phyloP scores from a whole-genome alignment of 306 rosid species.

The Geum urbanum region DNA sequence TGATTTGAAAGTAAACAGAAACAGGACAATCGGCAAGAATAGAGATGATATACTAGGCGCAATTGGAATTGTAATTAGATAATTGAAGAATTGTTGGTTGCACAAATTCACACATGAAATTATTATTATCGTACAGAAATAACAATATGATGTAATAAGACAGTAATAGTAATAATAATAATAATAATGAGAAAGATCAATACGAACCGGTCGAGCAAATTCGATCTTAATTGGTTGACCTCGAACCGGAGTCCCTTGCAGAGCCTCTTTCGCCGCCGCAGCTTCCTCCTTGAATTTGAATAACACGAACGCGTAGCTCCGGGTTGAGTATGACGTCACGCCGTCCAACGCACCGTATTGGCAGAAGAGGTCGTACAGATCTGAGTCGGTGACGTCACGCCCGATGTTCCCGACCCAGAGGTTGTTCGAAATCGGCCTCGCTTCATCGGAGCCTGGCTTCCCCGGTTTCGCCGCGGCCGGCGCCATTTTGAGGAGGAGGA shows the following conservation, averaged over 20 bases:
- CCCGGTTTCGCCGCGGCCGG: not conserved
- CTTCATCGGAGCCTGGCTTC: not conserved
- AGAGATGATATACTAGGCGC: not conserved
- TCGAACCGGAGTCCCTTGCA: constrained; percentile 60
- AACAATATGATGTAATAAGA: not conserved
- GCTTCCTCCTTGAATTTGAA: constrained; percentile 86
- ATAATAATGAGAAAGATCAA: constrained; percentile 41
- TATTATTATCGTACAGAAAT: constrained; percentile 18
- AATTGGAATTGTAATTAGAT: not conserved
- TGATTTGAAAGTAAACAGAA: not conserved
- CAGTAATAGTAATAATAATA: constrained; percentile 2
- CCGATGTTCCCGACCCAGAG: constrained; percentile 89
- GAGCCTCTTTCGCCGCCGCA: constrained; percentile 75
- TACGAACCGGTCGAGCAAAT: constrained; percentile 98
- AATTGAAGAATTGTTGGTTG: not conserved
- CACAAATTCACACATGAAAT: not conserved
- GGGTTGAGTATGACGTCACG: constrained; percentile 67
- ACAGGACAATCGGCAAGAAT: not conserved
- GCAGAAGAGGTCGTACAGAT: constrained; percentile 72
- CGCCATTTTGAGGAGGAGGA: not conserved
- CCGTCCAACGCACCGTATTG: constrained; percentile 82
- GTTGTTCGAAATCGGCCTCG: constrained; percentile 51
- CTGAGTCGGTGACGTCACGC: constrained; percentile 65
- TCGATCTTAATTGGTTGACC: constrained; percentile 71
- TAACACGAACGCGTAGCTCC: constrained; percentile 82